Base-by-base conservation (phyloP, 2,329 filamentous ascomycete genomes). In the Trichoderma afroharzianum region DNA sequence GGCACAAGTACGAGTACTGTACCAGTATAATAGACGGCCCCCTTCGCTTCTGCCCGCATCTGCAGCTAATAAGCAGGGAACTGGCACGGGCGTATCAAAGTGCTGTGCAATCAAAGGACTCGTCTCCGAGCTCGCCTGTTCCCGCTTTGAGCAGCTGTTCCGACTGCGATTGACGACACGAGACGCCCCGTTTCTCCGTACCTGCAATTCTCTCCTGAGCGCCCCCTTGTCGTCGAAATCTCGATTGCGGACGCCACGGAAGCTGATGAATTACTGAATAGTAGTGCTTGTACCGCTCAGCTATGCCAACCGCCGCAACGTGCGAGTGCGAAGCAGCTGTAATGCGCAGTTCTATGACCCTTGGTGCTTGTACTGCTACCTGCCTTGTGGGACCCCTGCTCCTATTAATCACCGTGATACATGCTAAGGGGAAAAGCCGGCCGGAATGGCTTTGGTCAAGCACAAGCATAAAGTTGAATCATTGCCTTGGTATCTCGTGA, bases 31-130 rank as follows among this genome's bases (percentile, higher is more conserved):
- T 21, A 59, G 18, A 33, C 57, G 57, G 58, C 63, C 58, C 66
- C 67, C 67, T 62, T 70, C 67, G 67, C 67, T 62, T 70, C 67
- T 63, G 67, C 47, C 66, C 67, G 67, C 67, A 70, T 70, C 57
- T 70, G 67, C 67, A 47, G 67, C 67, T 70, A 63, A 68, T 68
- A 63, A 70, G 67, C 67, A 70, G 67, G 67, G 67, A 62, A 39
- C 55, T 63, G 57, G 67, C 39, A 70, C 67, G 58, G 67, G 57
- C 57, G 57, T 63, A 63, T 63, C 67, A 70, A 63, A 70, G 50
- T 63, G 21, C 57, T 47, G 67, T 63, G 67, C 67, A 63, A 70
- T 70, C 67, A 70, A 70, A 63, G 24, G n/a, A 59, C 55, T 61
- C 47, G 55, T 61, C 53, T 32, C 39, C 36, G 24, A 50, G 53